Conservation (phyloP, 768 basidiomycete species). For the Calocera viscosa region DNA sequence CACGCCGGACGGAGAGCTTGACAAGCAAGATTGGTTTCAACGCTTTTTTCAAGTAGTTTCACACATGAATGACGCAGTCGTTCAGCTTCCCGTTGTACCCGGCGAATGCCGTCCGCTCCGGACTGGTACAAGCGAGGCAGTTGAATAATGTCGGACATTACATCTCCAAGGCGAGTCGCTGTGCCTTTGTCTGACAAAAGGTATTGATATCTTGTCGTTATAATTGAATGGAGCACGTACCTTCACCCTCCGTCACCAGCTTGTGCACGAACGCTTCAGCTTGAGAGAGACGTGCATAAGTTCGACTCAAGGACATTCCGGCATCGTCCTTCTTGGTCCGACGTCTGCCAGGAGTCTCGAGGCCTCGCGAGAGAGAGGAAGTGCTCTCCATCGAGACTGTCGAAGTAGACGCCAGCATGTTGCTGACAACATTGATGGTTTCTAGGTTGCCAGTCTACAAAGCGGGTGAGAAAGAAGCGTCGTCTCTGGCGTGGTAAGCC, state of each 20-base stretch:
- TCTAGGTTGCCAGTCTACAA: constrained; percentile 15
- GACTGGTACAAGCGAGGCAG: not conserved
- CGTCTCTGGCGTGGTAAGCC: constrained; percentile 28
- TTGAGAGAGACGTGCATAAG: not conserved
- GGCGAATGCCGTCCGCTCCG: not conserved
- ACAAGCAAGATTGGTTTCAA: not conserved
- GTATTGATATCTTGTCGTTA: not conserved
- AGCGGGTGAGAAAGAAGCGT: constrained; percentile 31
- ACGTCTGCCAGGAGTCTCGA: not conserved
- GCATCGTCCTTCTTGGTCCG: not conserved
- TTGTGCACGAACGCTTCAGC: not conserved
- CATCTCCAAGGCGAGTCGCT: not conserved
- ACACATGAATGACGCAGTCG: constrained; percentile 4
- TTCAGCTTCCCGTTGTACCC: not conserved
- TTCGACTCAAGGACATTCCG: not conserved
- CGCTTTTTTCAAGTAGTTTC: not conserved
- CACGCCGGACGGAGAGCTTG: not conserved
- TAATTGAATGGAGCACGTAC: not conserved
- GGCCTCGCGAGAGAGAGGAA: constrained; percentile 5
- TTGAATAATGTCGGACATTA: not conserved
- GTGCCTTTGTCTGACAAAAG: not conserved
- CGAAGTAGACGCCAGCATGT: constrained; percentile 9
- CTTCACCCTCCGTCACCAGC: not conserved
- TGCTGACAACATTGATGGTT: constrained; percentile 15
- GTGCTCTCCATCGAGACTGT: not conserved